Evolutionary conservation across 495 filamentous ascomycete species (phyloP), one percentile per base, ranked within the genome.

Genomic region (Penicillium fimorum): DNA sequence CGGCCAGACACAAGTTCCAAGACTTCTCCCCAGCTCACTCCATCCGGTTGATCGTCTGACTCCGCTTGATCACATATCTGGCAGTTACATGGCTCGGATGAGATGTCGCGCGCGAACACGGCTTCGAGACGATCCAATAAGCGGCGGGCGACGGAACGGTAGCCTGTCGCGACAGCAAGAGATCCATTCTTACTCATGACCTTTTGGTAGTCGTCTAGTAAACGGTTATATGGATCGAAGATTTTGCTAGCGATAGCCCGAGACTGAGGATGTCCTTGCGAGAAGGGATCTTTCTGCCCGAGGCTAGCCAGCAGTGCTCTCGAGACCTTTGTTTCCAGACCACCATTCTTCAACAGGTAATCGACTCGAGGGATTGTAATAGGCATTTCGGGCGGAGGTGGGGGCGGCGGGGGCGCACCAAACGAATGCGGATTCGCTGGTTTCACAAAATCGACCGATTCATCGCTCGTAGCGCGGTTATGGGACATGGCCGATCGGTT

Each of bases 1-100:
- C 92, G 84, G 8, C 92, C 92, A 53, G 90, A 92, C 6, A 96
- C 91, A 59, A 90, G 83, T 72, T 99, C 94, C 24, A 99, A 77
- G 7, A 97, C 90, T 60, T 97, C 95, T 2, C 93, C 92, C 95
- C 95, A 99, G 60, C 90, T 92, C n/a, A 97, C 77, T 2, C 92
- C 92, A 33, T 80, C 73, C 41, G 80, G 80, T 2, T 77, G 76
- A 46, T 86, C 74, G 18, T 75, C 74, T 13, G 76, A 59, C 18
- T 79, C 73, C 5, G 76, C 80, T 25, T 79, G 79, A 40, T 88
- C 79, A 63, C 92, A 97, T 78, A 96, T 87, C 45, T 89, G 70
- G 69, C 92, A 93, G 20, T 71, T 70, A 68, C 92, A 97, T 3
- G 82, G 85, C 56, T 96, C 86, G 0, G 85, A 86, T 0, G 90